Evolutionary conservation across 1,139 yeast genomes (phyloP).

Genomic region (Candida sojae): DNA sequence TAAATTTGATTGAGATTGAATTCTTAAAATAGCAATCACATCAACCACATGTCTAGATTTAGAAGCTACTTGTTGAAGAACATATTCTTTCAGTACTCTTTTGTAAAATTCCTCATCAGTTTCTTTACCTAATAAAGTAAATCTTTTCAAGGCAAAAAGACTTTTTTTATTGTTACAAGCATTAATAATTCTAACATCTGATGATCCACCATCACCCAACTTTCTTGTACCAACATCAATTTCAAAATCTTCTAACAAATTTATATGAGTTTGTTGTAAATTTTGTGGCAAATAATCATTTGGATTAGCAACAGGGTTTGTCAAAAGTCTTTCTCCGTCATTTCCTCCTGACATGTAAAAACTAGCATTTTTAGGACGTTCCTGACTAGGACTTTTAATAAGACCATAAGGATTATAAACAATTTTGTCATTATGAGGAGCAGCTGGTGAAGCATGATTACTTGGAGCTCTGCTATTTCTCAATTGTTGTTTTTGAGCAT

Average conservation of each 20-base stretch:
- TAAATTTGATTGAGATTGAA: conserved; percentile 55
- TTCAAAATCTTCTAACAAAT: conserved; percentile 60
- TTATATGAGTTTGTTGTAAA: conserved; percentile 50
- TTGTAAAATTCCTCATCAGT: conserved; percentile 65
- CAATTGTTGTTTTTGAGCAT: conserved; percentile 22
- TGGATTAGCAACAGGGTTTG: conserved; percentile 70
- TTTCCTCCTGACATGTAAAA: conserved; percentile 41
- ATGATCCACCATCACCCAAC: conserved; percentile 74
- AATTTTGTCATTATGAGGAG: conserved; percentile 31
- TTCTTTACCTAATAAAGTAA: conserved; percentile 61
- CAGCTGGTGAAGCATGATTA: conserved; percentile 6
- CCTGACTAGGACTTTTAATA: conserved; percentile 37
- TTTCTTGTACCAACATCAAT: conserved; percentile 50
- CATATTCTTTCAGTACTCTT: conserved; percentile 63
- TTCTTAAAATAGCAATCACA: conserved; percentile 55
- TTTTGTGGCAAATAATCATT: conserved; percentile 62
- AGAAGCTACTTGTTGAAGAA: conserved; percentile 55
- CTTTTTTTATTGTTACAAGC: conserved; percentile 42
- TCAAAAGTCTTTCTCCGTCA: conserved; percentile 47
- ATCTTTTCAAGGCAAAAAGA: conserved; percentile 62
- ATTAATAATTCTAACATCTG: conserved; percentile 59
- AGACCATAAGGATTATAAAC: conserved; percentile 50
- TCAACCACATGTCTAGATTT: conserved; percentile 59
- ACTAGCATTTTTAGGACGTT: conserved; percentile 39
- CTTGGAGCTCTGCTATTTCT: conserved; percentile 14